Evolutionary conservation across 148 eudicot species (phyloP).

Genomic region (Fallopia convolvulus): DNA sequence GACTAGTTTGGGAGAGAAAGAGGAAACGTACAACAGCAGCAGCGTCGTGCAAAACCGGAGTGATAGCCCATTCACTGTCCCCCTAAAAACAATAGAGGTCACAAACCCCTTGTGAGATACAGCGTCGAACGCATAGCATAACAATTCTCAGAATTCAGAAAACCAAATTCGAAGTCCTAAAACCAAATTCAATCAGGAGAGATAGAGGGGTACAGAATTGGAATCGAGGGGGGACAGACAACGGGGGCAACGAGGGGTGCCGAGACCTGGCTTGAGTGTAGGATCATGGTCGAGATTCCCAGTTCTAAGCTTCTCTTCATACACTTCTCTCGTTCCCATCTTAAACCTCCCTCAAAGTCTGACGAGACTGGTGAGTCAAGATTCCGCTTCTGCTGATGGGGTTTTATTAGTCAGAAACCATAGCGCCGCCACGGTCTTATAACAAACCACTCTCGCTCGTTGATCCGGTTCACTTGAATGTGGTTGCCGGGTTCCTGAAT

Average conservation of each 20-base stretch:
- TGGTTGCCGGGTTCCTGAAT: not conserved
- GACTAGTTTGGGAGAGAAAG: not conserved
- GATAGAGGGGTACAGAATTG: slow-evolving; percentile 22
- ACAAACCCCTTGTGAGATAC: slow-evolving; percentile 10
- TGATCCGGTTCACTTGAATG: not conserved
- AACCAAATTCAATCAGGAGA: not conserved
- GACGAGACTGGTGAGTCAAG: not conserved
- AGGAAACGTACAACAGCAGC: slow-evolving; percentile 48
- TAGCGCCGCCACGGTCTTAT: not conserved
- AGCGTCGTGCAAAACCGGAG: slow-evolving; percentile 58
- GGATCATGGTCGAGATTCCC: slow-evolving; percentile 67
- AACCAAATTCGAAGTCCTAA: not conserved
- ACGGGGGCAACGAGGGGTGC: slow-evolving; percentile 74
- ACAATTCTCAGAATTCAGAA: not conserved
- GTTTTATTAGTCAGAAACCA: not conserved
- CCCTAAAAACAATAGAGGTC: slow-evolving; percentile 24
- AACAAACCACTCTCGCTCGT: not conserved
- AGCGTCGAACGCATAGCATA: slow-evolving; percentile 13
- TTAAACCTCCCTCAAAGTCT: not conserved
- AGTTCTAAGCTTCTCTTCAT: slow-evolving; percentile 61
- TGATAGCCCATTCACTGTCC: slow-evolving; percentile 56
- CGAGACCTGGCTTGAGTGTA: slow-evolving; percentile 74
- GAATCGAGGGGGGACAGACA: slow-evolving; percentile 60
- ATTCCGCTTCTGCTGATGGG: not conserved
- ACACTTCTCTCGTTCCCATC: slow-evolving; percentile 86